A percentile compares a stretch with the other conserved stretches of the same genome.
Conservation (phyloP, 2,329 filamentous ascomycete species). For the Colletotrichum coccodes region DNA sequence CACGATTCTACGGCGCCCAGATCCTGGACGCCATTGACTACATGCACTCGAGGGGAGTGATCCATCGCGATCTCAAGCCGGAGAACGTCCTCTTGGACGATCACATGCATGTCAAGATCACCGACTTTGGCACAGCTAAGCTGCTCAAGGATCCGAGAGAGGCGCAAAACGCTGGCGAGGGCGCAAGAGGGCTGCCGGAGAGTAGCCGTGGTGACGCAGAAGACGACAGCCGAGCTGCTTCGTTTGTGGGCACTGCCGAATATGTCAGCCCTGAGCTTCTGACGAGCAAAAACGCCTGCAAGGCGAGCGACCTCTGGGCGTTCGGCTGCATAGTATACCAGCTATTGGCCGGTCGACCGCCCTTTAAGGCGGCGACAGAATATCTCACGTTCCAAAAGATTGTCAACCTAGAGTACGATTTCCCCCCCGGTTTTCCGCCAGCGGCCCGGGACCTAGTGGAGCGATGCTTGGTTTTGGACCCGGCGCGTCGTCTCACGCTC, state of each 20-base stretch:
- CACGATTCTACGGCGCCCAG: conserved; percentile 92
- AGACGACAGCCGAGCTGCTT: conserved; percentile 82
- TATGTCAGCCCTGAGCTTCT: conserved; percentile 98
- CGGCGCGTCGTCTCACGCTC: conserved; percentile 83
- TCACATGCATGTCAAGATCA: conserved; percentile 98
- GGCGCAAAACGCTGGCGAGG: conserved; percentile 54
- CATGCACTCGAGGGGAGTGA: conserved; percentile 96
- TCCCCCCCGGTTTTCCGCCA: conserved; percentile 87
- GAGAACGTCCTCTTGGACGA: conserved; percentile 96
- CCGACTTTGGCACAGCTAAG: conserved; percentile 98
- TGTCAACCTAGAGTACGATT: conserved; percentile 92
- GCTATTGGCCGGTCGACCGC: conserved; percentile 91
- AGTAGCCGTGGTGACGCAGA: conserved; percentile 49
- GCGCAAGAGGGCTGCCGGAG: conserved; percentile 48
- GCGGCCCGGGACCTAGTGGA: conserved; percentile 91
- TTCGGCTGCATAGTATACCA: conserved; percentile 99
- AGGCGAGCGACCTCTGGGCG: conserved; percentile 97
- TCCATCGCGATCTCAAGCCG: conserved; percentile 95
- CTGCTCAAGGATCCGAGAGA: conserved; percentile 73
- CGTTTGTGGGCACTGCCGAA: conserved; percentile 97
- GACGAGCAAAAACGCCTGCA: conserved; percentile 96
- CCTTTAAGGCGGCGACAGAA: conserved; percentile 95
- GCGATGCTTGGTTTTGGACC: conserved; percentile 89
- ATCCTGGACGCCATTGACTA: conserved; percentile 97
- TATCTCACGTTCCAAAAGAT: conserved; percentile 99